Base-by-base conservation (phyloP, 164 flowering plant genomes). In the Dillenia suffruticosa region DNA sequence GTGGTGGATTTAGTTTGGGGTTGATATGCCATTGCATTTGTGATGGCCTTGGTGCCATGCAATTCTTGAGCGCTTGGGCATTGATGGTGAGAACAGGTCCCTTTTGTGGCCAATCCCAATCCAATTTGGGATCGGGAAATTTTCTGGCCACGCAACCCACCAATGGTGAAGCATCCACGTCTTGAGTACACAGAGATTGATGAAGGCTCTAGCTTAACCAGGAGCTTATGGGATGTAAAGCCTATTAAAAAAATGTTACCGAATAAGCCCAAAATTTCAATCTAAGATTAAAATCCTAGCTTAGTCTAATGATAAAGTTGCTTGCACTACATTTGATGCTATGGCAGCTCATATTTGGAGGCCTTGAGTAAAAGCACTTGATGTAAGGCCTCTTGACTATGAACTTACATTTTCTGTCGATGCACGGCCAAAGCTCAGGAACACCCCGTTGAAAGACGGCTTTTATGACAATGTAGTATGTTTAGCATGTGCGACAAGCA, bases 11-110 rank as follows among this genome's bases (percentile, higher is more conserved):
- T 61, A 84, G 92, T 74, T 83, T 92, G 9, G 98, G 96, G 32
- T 59, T 93, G 59, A 74, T 90, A 12, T 90, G 96, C 69, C 98
- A 93, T 58, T 90, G 96, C 74, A 67, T 93, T 0, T 88, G 92
- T 48, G 98, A 93, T 48, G 98, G 98, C n/a, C 73, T 85, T 2
- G 98, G 96, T 1, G 97, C 97, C 0, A 90, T 92, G 97, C 90
- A 90, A 63, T 90, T 92, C 60, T 74, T 87, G 3, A 56, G 68
- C 10, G 88, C 96, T 0, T 88, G 98, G 98, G 87, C 97, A 24
- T 72, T 79, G 8, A 79, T 85, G 0, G 88, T 92, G 0, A 79
- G 73, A 60, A n/a, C 78, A 0, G 94, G 89, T n/a, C 10, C 62
- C 53, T 1, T 17, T 75, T 52, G 66, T 71, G 0, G 53, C 76